phyloP scores from a whole-genome alignment of 2,329 filamentous ascomycete species.

The Ophiocordyceps robertsii region DNA sequence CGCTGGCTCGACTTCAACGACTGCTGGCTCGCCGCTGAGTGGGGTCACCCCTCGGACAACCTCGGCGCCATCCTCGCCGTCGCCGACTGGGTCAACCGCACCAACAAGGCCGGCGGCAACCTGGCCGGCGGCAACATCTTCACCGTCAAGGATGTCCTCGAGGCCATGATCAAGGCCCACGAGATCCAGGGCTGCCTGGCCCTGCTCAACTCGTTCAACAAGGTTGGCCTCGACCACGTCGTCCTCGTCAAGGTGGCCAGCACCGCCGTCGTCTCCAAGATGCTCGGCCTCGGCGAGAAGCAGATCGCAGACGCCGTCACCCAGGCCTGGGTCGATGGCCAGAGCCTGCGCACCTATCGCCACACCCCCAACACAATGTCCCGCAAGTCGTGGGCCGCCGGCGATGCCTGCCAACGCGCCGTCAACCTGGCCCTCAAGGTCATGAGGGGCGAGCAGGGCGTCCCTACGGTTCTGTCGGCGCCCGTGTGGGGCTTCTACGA shows the following conservation, averaged over 20 bases:
- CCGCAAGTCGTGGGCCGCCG: slow-evolving; percentile 96
- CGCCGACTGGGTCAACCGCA: slow-evolving; percentile 94
- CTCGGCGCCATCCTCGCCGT: slow-evolving; percentile 92
- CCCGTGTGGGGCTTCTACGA: slow-evolving; percentile 98
- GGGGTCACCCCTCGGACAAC: slow-evolving; percentile 98
- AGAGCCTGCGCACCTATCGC: slow-evolving; percentile 90
- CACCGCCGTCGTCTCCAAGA: slow-evolving; percentile 84
- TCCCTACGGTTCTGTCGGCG: slow-evolving; percentile 85
- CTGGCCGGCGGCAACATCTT: slow-evolving; percentile 79
- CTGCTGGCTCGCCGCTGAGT: slow-evolving; percentile 98
- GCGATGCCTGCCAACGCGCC: slow-evolving; percentile 91
- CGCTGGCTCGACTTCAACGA: slow-evolving; percentile 99
- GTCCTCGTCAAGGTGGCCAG: slow-evolving; percentile 96
- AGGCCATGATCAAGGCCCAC: slow-evolving; percentile 98
- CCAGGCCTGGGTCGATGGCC: slow-evolving; percentile 95
- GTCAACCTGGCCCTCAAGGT: slow-evolving; percentile 89
- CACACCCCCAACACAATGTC: slow-evolving; percentile 99
- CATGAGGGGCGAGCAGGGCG: slow-evolving; percentile 75
- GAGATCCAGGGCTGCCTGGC: slow-evolving; percentile 97
- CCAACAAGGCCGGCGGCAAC: slow-evolving; percentile 63
- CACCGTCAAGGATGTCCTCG: slow-evolving; percentile 80
- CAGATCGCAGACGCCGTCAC: slow-evolving; percentile 93
- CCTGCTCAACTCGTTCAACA: slow-evolving; percentile 97
- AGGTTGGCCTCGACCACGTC: slow-evolving; percentile 94
- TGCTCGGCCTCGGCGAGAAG: slow-evolving; percentile 78